These are phyloP conservation scores for Penicillium digitatum DNA, from an alignment of 2,329 filamentous ascomycete genomes.

Conservation along the genomic window DNA sequence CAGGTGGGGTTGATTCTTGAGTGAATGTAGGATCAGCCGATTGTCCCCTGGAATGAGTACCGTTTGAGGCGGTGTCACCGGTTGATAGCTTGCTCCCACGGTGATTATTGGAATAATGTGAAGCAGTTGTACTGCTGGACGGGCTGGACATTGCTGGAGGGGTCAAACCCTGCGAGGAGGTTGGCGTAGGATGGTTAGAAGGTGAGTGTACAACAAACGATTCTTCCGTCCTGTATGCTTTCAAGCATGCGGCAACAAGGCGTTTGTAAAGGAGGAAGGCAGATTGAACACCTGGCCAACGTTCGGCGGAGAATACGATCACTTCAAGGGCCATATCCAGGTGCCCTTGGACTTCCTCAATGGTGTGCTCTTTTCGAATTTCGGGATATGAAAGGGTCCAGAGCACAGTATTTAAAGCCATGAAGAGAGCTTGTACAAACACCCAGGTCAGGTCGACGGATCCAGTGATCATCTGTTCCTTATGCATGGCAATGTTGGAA, in stretches of 20 bases:
- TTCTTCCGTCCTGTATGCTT: conserved; percentile 69
- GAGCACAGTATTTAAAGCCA: conserved; percentile 83
- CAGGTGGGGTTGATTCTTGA: conserved; percentile 22
- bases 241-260: conserved; percentile 78
- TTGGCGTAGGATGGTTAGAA: conserved; percentile 42
- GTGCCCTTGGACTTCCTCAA: conserved; percentile 71
- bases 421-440: conserved; percentile 83
- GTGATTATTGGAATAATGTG: conserved; percentile 34
- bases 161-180: conserved; percentile 39
- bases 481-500: conserved; percentile 76
- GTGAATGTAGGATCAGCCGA: conserved; percentile 32
- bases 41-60: conserved; percentile 34
- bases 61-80: conserved; percentile 28
- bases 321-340: conserved; percentile 72
- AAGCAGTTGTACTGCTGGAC: conserved; percentile 37
- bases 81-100: conserved; percentile 28
- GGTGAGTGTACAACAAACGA: conserved; percentile 50
- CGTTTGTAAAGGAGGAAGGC: conserved; percentile 83
- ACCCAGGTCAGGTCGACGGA: conserved; percentile 90
- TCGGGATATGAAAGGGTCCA: conserved; percentile 89
- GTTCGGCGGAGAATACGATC: conserved; percentile 72
- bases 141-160: conserved; percentile 42
- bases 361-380: conserved; percentile 67
- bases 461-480: conserved; percentile 70
- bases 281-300: conserved; percentile 86